Percentiles rank a stretch among this genome's conserved stretches.
phyloP scores from a whole-genome alignment of 306 rosid species.

The Sicyos baderoa region DNA sequence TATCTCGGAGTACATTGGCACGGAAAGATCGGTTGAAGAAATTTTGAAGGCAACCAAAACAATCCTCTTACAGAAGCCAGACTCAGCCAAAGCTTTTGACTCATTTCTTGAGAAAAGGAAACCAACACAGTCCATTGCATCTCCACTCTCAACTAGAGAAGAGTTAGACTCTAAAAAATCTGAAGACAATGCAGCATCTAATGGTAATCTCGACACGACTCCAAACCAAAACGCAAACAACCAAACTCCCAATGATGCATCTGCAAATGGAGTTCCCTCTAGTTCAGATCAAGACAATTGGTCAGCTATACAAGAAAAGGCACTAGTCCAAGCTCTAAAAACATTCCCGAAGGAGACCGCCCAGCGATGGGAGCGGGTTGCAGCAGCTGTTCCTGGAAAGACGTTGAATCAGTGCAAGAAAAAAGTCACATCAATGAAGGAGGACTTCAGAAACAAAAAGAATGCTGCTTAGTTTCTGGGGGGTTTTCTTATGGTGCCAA shows the following conservation, averaged over 20 bases:
- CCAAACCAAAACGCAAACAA: conserved; percentile 26
- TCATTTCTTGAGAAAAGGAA: conserved; percentile 92
- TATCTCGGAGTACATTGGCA: conserved; percentile 90
- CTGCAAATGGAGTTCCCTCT: conserved; percentile 45
- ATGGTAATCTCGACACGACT: conserved; percentile 29
- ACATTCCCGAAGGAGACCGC: conserved; percentile 80
- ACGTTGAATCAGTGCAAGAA: conserved; percentile 87
- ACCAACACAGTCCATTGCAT: conserved; percentile 71
- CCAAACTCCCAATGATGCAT: conserved; percentile 26
- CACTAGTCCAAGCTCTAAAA: conserved; percentile 89
- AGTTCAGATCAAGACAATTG: conserved; percentile 66
- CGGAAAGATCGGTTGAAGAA: conserved; percentile 91
- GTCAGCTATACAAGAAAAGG: conserved; percentile 86
- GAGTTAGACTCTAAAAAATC: conserved; percentile 37
- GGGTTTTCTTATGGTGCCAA: not conserved
- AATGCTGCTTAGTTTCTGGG: conserved; percentile 38
- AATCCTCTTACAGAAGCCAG: conserved; percentile 93
- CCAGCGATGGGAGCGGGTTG: conserved; percentile 93
- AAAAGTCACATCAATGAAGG: conserved; percentile 68
- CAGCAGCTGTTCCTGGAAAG: conserved; percentile 91
- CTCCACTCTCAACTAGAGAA: conserved; percentile 83
- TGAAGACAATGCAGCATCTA: conserved; percentile 30
- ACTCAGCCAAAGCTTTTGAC: conserved; percentile 81
- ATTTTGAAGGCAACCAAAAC: conserved; percentile 91
- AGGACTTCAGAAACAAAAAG: conserved; percentile 82